Conservation (phyloP, 768 basidiomycete species). For the Pleurotus tuoliensis region DNA sequence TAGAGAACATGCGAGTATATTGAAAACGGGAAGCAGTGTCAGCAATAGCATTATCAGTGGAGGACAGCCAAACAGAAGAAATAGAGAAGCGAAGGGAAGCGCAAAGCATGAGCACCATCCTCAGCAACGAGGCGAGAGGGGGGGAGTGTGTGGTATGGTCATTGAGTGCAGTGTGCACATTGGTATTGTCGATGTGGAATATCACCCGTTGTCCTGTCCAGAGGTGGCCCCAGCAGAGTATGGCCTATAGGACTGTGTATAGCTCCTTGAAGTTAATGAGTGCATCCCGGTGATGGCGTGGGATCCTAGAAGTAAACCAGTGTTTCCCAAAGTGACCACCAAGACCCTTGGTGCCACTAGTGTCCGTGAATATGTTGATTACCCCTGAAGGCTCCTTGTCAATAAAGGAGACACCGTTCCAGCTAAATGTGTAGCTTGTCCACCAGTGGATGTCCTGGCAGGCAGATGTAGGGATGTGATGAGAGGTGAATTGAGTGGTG, state of each 20-base stretch:
- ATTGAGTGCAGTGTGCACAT: constrained; percentile 11
- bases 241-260: constrained; percentile 23
- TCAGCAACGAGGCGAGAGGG: constrained; percentile 13
- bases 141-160: constrained; percentile 14
- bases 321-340: constrained; percentile 17
- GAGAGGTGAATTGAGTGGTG: constrained; percentile 13
- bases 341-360: constrained; percentile 27
- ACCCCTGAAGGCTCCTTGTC: constrained; percentile 4
- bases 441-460: constrained; percentile 29
- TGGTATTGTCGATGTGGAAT: constrained; percentile 20
- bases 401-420: constrained; percentile 25
- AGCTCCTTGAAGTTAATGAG: constrained; percentile 17
- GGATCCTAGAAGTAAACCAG: constrained; percentile 23
- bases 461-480: constrained; percentile 18
- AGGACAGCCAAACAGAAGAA: constrained; percentile 20
- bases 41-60: constrained; percentile 19
- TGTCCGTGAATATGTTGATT: constrained; percentile 25
- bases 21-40: constrained; percentile 25
- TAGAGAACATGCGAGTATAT: constrained; percentile 21
- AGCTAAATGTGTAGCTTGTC: constrained; percentile 16
- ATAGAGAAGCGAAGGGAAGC: constrained; percentile 17
- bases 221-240: constrained; percentile 22
- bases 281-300: constrained; percentile 15
- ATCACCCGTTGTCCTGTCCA: constrained; percentile 21
- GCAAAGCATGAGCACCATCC: constrained; percentile 15